Evolutionary conservation across 192 early-diverging fungal species (phyloP).

Genomic region (Coemansia sp.): DNA sequence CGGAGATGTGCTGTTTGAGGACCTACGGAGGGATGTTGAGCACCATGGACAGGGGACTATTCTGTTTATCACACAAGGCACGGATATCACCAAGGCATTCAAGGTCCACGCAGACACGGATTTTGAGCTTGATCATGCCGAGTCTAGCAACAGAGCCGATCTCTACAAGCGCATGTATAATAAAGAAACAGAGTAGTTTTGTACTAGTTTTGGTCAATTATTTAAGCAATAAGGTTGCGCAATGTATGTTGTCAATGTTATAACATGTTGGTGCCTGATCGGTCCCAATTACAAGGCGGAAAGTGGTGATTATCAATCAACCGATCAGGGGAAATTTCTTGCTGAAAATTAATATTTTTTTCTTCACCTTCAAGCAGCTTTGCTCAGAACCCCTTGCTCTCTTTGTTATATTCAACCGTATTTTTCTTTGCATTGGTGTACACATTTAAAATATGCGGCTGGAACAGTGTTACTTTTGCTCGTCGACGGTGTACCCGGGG

Average conservation of each 20-base stretch:
- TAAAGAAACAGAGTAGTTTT: no score
- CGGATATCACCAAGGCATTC: constrained; percentile 11
- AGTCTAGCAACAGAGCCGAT: constrained; percentile 18
- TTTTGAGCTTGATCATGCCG: constrained; percentile 7
- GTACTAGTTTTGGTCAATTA: no score
- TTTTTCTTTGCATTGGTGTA: neutral
- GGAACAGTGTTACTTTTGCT: constrained; percentile 99
- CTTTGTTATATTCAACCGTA: no score
- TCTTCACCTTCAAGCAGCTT: no score
- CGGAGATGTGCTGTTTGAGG: constrained; percentile 22
- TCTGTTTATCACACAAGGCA: constrained; percentile 35
- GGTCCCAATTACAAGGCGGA: no score
- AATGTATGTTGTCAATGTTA: no score
- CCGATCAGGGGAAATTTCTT: no score
- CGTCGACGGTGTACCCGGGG: constrained; percentile 92
- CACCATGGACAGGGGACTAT: constrained; percentile 40
- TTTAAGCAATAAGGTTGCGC: no score
- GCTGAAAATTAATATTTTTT: no score
- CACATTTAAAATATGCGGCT: constrained; percentile 72
- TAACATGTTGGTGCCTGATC: no score
- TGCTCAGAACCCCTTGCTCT: no score
- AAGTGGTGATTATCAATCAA: no score
- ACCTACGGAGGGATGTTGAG: constrained; percentile 30
- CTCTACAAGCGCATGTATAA: neutral
- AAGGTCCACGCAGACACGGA: constrained; percentile 26